A percentile compares a stretch with the other conserved stretches of the same genome.
These are phyloP conservation scores for Leccinum griseonigrum DNA, from an alignment of 1,284 basidiomycete genomes.

Conservation along the genomic window DNA sequence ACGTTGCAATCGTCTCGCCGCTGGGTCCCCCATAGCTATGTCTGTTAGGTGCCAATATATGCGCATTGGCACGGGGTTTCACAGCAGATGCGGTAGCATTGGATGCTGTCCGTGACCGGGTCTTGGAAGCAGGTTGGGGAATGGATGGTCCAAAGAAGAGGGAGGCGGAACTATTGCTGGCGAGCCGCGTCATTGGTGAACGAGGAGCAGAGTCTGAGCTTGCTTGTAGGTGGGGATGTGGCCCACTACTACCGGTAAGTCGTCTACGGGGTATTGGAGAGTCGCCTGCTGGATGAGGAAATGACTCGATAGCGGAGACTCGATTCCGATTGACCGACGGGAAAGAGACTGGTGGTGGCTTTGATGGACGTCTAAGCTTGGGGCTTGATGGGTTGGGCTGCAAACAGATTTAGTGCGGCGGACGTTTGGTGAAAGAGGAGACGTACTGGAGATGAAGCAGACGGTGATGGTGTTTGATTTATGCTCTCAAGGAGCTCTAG, in stretches of 20 bases:
- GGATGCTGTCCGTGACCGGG: constrained; percentile 24
- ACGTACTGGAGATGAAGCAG: constrained; percentile 41
- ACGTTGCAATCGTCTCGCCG: constrained; percentile 22
- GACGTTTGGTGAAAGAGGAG: constrained; percentile 1
- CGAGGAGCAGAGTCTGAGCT: constrained; percentile 28
- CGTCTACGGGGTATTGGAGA: constrained; percentile 52
- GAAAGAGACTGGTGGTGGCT: constrained; percentile 31
- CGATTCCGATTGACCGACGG: constrained; percentile 31
- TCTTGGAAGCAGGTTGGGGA: constrained; percentile 28
- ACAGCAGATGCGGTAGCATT: constrained; percentile 12
- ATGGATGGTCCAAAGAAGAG: constrained; percentile 73
- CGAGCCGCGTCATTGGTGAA: constrained; percentile 34
- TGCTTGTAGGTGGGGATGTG: constrained; percentile 18
- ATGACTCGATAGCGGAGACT: constrained; percentile 7
- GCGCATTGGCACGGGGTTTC: constrained; percentile 17
- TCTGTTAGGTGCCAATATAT: constrained; percentile 41
- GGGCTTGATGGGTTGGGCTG: constrained; percentile 21
- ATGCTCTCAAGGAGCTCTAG: constrained; percentile 56
- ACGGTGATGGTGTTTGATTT: constrained; percentile 39
- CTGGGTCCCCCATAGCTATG: constrained; percentile 57
- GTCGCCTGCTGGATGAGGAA: constrained; percentile 33
- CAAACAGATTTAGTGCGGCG: constrained; percentile 10
- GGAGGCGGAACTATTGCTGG: constrained; percentile 57
- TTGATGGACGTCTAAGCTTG: constrained; percentile 14
- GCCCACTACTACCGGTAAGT: constrained; percentile 35